Evolutionary conservation across 1,284 basidiomycete species (phyloP).

Genomic region (Trichosporon coremiiforme): DNA sequence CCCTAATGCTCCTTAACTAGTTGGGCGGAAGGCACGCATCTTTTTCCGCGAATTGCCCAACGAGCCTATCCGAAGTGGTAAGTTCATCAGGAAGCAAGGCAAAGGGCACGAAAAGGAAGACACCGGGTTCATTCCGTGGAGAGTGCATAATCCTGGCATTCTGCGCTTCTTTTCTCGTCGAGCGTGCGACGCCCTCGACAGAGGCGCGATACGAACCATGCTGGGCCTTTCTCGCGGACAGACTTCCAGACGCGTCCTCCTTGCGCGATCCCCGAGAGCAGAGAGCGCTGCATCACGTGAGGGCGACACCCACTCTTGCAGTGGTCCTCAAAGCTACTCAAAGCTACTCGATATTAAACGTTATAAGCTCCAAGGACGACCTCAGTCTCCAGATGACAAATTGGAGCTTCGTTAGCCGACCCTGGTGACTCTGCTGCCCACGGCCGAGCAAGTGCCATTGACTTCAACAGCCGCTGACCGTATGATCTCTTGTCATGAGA

Average conservation of each 20-base stretch:
- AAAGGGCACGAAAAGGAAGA: neutral
- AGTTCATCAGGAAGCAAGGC: slow-evolving; percentile 1
- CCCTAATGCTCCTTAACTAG: neutral
- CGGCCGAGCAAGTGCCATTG: neutral
- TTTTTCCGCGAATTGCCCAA: slow-evolving; percentile 11
- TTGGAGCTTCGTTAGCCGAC: neutral
- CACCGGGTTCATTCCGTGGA: neutral
- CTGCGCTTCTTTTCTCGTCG: neutral
- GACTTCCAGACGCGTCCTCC: neutral
- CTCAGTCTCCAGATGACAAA: neutral
- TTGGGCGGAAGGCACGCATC: neutral
- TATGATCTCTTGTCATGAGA: too few relatives aligned
- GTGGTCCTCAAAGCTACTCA: neutral
- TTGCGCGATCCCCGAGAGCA: neutral
- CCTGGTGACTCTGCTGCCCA: neutral
- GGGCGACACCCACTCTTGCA: neutral
- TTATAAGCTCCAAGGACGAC: neutral
- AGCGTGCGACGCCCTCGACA: neutral
- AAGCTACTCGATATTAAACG: neutral
- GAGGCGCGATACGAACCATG: neutral
- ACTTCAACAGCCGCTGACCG: too few relatives aligned
- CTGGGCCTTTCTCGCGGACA: too few relatives aligned
- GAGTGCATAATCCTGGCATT: slow-evolving; percentile 10
- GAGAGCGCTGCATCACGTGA: neutral
- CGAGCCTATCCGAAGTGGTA: slow-evolving; percentile 8